Evolutionary conservation across 2,329 filamentous ascomycete genomes (phyloP).

Genomic region (Hymenoscyphus linearis): DNA sequence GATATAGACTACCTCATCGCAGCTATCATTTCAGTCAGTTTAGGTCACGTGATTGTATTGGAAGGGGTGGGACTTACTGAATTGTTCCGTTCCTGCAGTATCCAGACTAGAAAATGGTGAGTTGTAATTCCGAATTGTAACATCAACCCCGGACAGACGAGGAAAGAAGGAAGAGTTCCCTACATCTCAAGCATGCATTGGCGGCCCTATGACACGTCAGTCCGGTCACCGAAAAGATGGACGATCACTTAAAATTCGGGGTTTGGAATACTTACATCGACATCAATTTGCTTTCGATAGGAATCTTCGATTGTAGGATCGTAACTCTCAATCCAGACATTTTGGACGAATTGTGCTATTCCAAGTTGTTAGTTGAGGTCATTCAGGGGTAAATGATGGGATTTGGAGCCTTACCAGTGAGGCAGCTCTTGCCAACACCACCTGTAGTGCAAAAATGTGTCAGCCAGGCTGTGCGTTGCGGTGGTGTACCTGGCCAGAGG

Average conservation of each 20-base stretch:
- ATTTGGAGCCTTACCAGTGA: constrained; percentile 52
- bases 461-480: constrained; percentile 23
- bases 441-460: constrained; percentile 39
- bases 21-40: constrained; percentile 36
- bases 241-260: not conserved
- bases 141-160: constrained; percentile 1
- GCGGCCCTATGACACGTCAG: constrained; percentile 48
- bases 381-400: constrained; percentile 16
- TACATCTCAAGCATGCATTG: constrained; percentile 70
- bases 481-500: constrained; percentile 4
- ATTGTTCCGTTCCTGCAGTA: constrained; percentile 71
- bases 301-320: constrained; percentile 59
- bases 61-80: constrained; percentile 49
- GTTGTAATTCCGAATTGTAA: constrained; percentile 4
- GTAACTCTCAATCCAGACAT: constrained; percentile 69
- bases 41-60: constrained; percentile 19
- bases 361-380: constrained; percentile 4
- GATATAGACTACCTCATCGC: constrained; percentile 47
- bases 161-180: constrained; percentile 21
- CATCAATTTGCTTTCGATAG: constrained; percentile 56
- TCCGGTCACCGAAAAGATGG: constrained; percentile 1
- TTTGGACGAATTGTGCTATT: constrained; percentile 68
- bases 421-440: constrained; percentile 70
- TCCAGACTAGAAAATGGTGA: constrained; percentile 47
- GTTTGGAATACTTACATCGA: constrained; percentile 53